phyloP scores from a whole-genome alignment of 768 basidiomycete species.

The Termitomyces sp. region DNA sequence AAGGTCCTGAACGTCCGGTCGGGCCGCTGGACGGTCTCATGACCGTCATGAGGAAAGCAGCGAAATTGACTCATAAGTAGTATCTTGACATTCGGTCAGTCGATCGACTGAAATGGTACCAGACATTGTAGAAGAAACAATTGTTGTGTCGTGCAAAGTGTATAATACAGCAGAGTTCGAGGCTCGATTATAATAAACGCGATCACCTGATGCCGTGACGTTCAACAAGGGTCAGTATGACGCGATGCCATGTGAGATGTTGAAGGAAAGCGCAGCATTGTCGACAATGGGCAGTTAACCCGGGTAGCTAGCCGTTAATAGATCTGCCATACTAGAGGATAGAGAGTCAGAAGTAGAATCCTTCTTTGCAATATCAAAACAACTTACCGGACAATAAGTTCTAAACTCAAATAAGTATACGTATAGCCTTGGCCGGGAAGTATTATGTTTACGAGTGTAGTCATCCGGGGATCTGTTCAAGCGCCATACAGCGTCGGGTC shows the following conservation, averaged over 20 bases:
- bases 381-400: not conserved
- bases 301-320: slow-evolving; percentile 28
- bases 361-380: not conserved
- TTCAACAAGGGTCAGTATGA: slow-evolving; percentile 21
- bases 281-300: slow-evolving; percentile 28
- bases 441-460: slow-evolving; percentile 25
- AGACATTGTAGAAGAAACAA: not conserved
- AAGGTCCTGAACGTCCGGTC: not conserved
- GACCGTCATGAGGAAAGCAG: not conserved
- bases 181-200: too few species aligned
- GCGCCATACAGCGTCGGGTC: slow-evolving; percentile 30
- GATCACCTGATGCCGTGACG: not conserved
- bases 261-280: slow-evolving; percentile 28
- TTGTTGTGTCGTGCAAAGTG: not conserved
- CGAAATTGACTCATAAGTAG: not conserved
- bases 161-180: not conserved
- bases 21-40: not conserved
- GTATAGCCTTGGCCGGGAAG: not conserved
- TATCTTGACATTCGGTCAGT: not conserved
- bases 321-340: slow-evolving; percentile 25
- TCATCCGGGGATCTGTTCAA: slow-evolving; percentile 33
- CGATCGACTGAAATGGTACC: not conserved
- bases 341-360: not conserved
- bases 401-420: not conserved
- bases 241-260: slow-evolving; percentile 32